Evolutionary conservation across 1,139 yeast species (phyloP).

Genomic region (Geotrichum citri-aurantii): DNA sequence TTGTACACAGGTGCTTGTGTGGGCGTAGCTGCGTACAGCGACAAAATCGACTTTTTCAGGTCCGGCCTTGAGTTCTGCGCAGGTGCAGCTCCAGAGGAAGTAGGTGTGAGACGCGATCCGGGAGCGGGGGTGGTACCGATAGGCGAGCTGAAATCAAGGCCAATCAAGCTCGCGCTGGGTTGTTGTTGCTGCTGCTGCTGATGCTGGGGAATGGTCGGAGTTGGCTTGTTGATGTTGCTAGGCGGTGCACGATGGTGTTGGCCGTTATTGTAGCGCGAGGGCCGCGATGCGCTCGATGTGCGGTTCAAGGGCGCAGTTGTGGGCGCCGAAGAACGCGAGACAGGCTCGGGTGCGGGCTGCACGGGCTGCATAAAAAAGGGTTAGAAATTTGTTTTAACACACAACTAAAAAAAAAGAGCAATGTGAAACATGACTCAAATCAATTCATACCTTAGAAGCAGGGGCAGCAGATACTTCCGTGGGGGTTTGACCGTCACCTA

Average conservation of each 20-base stretch:
- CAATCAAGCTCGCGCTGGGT: constrained; percentile 15
- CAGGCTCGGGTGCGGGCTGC: background rate
- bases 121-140: constrained; percentile 12
- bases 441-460: background rate
- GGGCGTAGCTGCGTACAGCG: constrained; percentile 71
- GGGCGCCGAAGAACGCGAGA: background rate
- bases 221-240: constrained; percentile 7
- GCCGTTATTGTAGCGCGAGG: constrained; percentile 1
- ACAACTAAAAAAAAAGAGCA: background rate
- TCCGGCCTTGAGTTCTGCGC: constrained; percentile 49
- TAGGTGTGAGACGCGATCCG: constrained; percentile 19
- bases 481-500: constrained; percentile 23
- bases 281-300: background rate
- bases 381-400: background rate
- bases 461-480: background rate
- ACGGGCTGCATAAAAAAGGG: background rate
- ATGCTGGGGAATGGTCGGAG: constrained; percentile 7
- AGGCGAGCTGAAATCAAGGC: constrained; percentile 18
- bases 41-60: constrained; percentile 81
- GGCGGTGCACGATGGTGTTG: background rate
- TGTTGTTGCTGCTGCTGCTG: background rate
- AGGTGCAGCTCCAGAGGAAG: constrained; percentile 19
- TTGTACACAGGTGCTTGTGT: constrained; percentile 4
- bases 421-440: background rate
- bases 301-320: background rate